Evolutionary conservation across 805 yeast species (phyloP).

Genomic region (Saccharomyces paradoxus): DNA sequence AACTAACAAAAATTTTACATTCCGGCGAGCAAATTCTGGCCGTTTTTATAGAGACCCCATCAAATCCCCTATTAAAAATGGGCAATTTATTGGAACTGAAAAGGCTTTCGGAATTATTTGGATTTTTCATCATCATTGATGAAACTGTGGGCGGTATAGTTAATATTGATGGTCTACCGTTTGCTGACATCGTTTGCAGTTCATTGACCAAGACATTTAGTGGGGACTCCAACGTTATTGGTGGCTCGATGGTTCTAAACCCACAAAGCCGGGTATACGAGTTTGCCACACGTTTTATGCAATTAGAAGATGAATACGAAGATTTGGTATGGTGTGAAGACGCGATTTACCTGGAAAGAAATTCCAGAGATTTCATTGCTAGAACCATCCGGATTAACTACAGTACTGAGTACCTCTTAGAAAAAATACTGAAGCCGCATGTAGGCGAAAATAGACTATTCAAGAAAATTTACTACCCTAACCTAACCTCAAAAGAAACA

Average conservation of each 20-base stretch:
- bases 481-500: conserved; percentile 36
- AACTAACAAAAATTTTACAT: conserved; percentile 51
- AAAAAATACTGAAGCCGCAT: conserved; percentile 39
- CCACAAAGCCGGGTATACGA: conserved; percentile 45
- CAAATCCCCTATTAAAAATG: conserved; percentile 79
- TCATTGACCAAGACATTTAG: conserved; percentile 85
- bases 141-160: conserved; percentile 89
- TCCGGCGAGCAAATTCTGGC: conserved; percentile 58
- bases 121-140: conserved; percentile 75
- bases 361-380: conserved; percentile 73
- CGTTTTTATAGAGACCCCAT: conserved; percentile 85
- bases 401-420: conserved; percentile 45
- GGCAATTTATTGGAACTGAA: conserved; percentile 64
- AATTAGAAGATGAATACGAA: conserved; percentile 46
- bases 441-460: conserved; percentile 36
- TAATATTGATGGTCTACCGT: conserved; percentile 70
- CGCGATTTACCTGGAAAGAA: conserved; percentile 82
- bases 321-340: conserved; percentile 87
- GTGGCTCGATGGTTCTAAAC: conserved; percentile 79
- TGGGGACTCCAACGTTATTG: conserved; percentile 94
- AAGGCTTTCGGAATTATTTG: conserved; percentile 53
- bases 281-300: conserved; percentile 27
- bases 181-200: conserved; percentile 75
- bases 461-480: conserved; percentile 63
- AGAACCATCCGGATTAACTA: conserved; percentile 47